Percentiles rank a stretch among this genome's conserved stretches.
Evolutionary conservation across 371 early-diverging fungal genomes (phyloP).

Genomic region (Apophysomyces ossiformis): DNA sequence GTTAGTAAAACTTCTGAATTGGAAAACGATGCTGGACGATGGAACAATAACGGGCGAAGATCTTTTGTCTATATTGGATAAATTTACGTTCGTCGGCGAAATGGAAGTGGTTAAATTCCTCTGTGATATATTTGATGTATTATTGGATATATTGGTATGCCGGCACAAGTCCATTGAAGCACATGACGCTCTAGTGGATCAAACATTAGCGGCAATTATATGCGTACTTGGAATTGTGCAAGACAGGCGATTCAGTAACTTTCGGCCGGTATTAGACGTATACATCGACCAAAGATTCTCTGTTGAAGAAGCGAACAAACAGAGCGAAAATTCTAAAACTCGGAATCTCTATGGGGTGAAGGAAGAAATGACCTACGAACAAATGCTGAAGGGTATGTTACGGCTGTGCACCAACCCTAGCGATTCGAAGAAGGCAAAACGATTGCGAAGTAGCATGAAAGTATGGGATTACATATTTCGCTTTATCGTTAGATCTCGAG

Average conservation of each 20-base stretch:
- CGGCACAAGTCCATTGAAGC: conserved; percentile 25
- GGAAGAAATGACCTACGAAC: conserved; percentile 33
- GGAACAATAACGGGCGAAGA: conserved; percentile 34
- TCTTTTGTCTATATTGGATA: conserved; percentile 57
- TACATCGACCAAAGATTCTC: conserved; percentile 65
- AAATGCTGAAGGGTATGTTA: conserved; percentile 52
- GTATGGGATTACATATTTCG: conserved; percentile 72
- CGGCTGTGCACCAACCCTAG: conserved; percentile 50
- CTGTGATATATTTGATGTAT: conserved; percentile 65
- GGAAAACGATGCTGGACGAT: conserved; percentile 47
- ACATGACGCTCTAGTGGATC: conserved; percentile 44
- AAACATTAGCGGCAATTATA: conserved; percentile 60
- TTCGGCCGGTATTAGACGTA: conserved; percentile 63
- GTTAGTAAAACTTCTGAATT: conserved; percentile 69
- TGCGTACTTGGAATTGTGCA: conserved; percentile 64
- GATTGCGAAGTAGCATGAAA: conserved; percentile 67
- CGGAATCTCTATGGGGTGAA: conserved; percentile 16
- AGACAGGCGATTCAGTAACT: conserved; percentile 70
- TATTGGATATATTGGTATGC: conserved; percentile 63
- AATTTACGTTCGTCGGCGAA: conserved; percentile 70
- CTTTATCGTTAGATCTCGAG: conserved; percentile 57
- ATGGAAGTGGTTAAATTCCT: conserved; percentile 76
- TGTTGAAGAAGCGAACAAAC: conserved; percentile 29
- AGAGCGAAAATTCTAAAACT: background rate
- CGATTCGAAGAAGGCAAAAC: conserved; percentile 51